Base-by-base conservation (phyloP, 768 basidiomycete genomes). In the Leccinum fibrillosum region DNA sequence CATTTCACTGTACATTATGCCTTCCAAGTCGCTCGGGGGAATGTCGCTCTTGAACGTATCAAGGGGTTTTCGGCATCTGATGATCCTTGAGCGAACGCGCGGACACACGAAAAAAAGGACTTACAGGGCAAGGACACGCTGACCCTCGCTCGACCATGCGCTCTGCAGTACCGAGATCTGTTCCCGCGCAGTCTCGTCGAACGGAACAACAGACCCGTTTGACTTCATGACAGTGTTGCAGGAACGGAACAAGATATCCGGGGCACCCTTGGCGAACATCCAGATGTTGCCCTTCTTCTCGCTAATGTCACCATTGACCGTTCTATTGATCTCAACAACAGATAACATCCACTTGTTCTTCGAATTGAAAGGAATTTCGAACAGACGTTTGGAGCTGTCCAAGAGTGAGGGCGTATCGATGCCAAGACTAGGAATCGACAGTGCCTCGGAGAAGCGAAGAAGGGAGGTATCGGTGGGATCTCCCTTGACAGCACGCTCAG, bases 341-440 rank as follows among this genome's bases (percentile, higher is more conserved):
- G 77, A 80, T 50, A 84, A 73, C 79, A 84, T 84, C 77, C 77
- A 85, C 66, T 85, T 86, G 62, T 82, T 81, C 63, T 77, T 77
- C 11, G 80, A 83, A 52, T 79, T 78, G 69, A 78, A 78, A 1
- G 75, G 77, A 21, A 78, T 73, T 56, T 75, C 74, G 49, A 74
- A 77, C 4, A 71, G 56, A 55, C 70, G 68, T 49, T 52, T 60
- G 39, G 70, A 70, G 0, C 62, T 57, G 0, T 52, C 53, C 52
- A 69, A 48, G 19, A 72, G 54, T 4, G 66, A 61, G 28, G 72
- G 28, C 1, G 64, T 51, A 32, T 70, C 23, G 44, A 75, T 65
- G 25, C 48, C n/a, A 10, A 64, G 58, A 19, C 54, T 58, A 5
- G 74, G 65, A 13, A 67, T 35, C 2, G 67, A 68, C 4, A 76